A percentile compares a stretch with the other conserved stretches of the same genome.
Evolutionary conservation across 2,329 filamentous ascomycete genomes (phyloP).

Genomic region (Trichoderma harzianum): DNA sequence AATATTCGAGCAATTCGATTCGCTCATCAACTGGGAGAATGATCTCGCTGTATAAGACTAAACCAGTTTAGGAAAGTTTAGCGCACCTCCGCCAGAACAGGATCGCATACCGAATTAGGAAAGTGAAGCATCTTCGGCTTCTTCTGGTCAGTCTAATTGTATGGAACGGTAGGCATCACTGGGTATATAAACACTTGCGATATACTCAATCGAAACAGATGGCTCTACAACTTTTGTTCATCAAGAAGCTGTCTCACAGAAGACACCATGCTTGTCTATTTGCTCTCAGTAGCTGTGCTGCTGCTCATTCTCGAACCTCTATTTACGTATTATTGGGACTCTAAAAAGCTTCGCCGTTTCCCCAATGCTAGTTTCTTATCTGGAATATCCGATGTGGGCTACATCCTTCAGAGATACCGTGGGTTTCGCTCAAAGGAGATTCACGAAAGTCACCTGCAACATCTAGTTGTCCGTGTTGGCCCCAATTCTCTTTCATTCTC

Average conservation of each 20-base stretch:
- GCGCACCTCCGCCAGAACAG: neutral
- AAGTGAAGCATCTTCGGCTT: neutral
- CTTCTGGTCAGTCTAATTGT: neutral
- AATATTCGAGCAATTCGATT: neutral
- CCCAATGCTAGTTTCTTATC: neutral
- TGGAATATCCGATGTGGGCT: neutral
- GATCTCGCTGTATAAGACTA: neutral
- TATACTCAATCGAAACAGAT: neutral
- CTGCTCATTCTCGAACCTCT: neutral
- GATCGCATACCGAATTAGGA: neutral
- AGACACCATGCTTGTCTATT: neutral
- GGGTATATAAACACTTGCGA: neutral
- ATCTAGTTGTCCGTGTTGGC: neutral
- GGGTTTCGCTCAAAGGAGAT: neutral
- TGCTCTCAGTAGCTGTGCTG: neutral
- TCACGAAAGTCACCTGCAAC: neutral
- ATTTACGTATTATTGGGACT: neutral
- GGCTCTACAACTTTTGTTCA: neutral
- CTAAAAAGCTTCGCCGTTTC: neutral
- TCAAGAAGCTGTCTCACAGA: neutral
- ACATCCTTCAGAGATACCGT: neutral
- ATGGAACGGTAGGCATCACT: neutral
- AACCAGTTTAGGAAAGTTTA: neutral
- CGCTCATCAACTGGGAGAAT: neutral
- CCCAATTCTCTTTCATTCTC: neutral